A percentile compares a stretch with the other conserved stretches of the same genome.
phyloP scores from a whole-genome alignment of 2,329 filamentous ascomycete genomes.

The Tympanopsis confertula region DNA sequence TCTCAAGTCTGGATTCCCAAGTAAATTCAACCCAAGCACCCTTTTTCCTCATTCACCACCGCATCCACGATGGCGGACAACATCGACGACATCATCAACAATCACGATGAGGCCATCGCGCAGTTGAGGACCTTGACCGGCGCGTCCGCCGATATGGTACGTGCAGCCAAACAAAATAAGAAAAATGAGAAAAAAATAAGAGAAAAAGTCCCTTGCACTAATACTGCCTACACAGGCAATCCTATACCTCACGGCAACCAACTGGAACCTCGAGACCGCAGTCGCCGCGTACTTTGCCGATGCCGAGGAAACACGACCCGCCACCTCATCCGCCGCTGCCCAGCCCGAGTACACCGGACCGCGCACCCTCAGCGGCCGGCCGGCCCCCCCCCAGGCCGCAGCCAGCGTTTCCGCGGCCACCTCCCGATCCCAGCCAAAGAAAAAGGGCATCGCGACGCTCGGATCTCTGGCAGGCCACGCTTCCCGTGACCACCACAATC shows the following conservation, averaged over 20 bases:
- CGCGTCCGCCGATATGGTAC: slow-evolving; percentile 32
- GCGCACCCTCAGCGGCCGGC: slow-evolving; percentile 50
- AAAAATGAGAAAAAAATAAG: neutral
- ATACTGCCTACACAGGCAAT: slow-evolving; percentile 52
- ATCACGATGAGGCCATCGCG: slow-evolving; percentile 31
- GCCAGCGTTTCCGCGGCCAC: slow-evolving; percentile 19
- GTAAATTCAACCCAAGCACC: too few species aligned
- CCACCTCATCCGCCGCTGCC: slow-evolving; percentile 19
- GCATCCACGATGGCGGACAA: too few species aligned
- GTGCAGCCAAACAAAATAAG: too few species aligned
- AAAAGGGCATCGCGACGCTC: slow-evolving; percentile 48
- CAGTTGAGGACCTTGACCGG: slow-evolving; percentile 47
- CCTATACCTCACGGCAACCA: slow-evolving; percentile 51
- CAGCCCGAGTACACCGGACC: slow-evolving; percentile 43
- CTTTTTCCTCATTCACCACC: too few species aligned
- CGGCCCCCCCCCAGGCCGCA: slow-evolving; percentile 31
- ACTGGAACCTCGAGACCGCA: slow-evolving; percentile 56
- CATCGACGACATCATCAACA: slow-evolving; percentile 8
- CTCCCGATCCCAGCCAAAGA: slow-evolving; percentile 35
- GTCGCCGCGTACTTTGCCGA: slow-evolving; percentile 50
- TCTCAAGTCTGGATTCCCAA: too few species aligned
- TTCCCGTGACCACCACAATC: slow-evolving; percentile 40
- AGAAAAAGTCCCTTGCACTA: neutral
- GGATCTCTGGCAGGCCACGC: slow-evolving; percentile 40
- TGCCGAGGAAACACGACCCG: slow-evolving; percentile 35